These are phyloP conservation scores for Rhodotorula sphaerocarpa DNA, from an alignment of 768 basidiomycete genomes.

Conservation along the genomic window DNA sequence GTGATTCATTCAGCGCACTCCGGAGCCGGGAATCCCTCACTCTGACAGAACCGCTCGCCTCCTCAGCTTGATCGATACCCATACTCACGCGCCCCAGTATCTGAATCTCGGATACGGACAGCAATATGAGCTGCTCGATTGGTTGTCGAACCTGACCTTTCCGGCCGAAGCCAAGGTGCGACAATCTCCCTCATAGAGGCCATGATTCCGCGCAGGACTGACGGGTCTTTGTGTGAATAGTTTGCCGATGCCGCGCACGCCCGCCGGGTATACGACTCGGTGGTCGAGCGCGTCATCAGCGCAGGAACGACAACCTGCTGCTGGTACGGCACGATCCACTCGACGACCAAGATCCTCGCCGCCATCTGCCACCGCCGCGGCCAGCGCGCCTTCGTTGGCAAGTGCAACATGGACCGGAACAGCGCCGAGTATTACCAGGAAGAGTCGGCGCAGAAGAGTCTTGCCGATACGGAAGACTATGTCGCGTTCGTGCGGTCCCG, in stretches of 20 bases:
- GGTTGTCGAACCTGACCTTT: slow-evolving; percentile 72
- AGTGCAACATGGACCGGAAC: slow-evolving; percentile 84
- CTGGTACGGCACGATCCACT: slow-evolving; percentile 77
- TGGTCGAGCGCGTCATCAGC: slow-evolving; percentile 53
- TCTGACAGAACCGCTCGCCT: background rate
- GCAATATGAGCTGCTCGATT: slow-evolving; percentile 77
- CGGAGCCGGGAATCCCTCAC: too few species aligned
- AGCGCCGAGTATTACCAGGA: slow-evolving; percentile 58
- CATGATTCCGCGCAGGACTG: background rate
- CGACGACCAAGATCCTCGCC: slow-evolving; percentile 70
- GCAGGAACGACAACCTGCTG: slow-evolving; percentile 59
- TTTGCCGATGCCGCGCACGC: slow-evolving; percentile 68
- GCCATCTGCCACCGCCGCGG: slow-evolving; percentile 61
- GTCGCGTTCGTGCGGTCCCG: slow-evolving; percentile 57
- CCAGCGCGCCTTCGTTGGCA: slow-evolving; percentile 50
- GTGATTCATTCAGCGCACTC: background rate
- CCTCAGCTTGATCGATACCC: slow-evolving; percentile 35
- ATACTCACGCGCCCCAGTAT: slow-evolving; percentile 58
- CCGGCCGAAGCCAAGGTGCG: slow-evolving; percentile 62
- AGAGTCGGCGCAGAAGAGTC: slow-evolving; percentile 23
- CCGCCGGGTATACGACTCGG: slow-evolving; percentile 56
- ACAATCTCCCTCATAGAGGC: background rate
- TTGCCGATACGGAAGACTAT: slow-evolving; percentile 57
- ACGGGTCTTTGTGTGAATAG: background rate
- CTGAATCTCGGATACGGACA: slow-evolving; percentile 53